Evolutionary conservation across 768 basidiomycete genomes (phyloP).

Genomic region (Auriculariales sp.): DNA sequence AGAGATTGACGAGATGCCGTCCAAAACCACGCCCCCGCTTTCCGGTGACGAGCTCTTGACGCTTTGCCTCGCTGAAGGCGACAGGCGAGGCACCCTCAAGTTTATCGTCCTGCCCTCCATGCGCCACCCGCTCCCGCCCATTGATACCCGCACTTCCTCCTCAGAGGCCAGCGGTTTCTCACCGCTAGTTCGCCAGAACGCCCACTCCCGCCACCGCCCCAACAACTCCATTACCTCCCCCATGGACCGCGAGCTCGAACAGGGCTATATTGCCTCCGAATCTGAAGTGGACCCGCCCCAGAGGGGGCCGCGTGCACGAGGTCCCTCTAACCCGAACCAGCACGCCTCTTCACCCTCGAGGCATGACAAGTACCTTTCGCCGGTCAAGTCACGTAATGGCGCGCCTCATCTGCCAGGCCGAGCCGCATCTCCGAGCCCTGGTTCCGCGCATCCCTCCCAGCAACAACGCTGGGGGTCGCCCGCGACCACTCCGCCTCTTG

Average conservation of each 20-base stretch:
- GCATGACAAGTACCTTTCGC: too few relatives aligned
- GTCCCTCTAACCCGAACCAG: too few relatives aligned
- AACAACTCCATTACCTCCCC: background rate
- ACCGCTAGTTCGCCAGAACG: background rate
- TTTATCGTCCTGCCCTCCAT: constrained; percentile 44
- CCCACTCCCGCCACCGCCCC: background rate
- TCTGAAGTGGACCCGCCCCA: background rate
- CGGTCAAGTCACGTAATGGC: too few relatives aligned
- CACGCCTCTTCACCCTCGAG: too few relatives aligned
- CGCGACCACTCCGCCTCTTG: too few relatives aligned
- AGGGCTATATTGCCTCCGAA: background rate
- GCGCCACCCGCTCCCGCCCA: constrained; percentile 5
- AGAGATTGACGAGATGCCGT: constrained; percentile 73
- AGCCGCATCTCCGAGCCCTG: too few relatives aligned
- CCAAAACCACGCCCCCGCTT: constrained; percentile 40
- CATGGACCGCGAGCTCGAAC: background rate
- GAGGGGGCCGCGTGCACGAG: too few relatives aligned
- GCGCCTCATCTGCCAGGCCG: too few relatives aligned
- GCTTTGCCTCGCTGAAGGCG: constrained; percentile 58
- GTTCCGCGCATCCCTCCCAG: too few relatives aligned
- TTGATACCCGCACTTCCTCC: background rate
- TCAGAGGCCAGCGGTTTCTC: background rate
- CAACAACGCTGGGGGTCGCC: too few relatives aligned
- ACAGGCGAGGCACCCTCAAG: constrained; percentile 69
- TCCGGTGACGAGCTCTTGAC: constrained; percentile 54